Base-by-base conservation (phyloP, 2,329 filamentous ascomycete species). In the Neonectria magnoliae region DNA sequence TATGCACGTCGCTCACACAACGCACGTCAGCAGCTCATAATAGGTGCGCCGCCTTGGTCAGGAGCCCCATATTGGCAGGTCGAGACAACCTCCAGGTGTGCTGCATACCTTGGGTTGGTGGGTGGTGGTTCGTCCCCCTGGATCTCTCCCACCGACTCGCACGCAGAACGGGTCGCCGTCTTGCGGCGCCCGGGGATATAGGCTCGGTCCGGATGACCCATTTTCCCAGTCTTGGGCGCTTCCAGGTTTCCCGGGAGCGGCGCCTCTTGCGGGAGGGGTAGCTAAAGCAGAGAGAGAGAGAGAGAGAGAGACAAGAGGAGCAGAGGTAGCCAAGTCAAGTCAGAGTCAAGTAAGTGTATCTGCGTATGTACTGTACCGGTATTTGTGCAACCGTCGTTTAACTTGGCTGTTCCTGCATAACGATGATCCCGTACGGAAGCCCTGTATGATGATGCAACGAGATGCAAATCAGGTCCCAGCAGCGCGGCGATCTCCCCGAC, bases 21-120 rank as follows among this genome's bases (percentile, higher is more conserved):
- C 36, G 59, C 54, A 62, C 44, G 63, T 65, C 59, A 62, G 48
- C 59, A 61, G 60, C 44, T n/a, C 51, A 52, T 52, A 18, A 42
- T 29, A 29, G 44, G 41, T 52, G 27, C 38, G 33, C 44, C 29
- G 29, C 53, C 47, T 33, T 50, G 58, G 54, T 42, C 41, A 55
- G 27, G 41, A 52, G 38, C 60, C 54, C 57, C 27, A 48, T 44
- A 38, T 33, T 57, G 55, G 55, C 55, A 57, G 44, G 55, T 57
- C 55, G 27, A 50, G 55, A 2, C 48, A 18, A 51, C 48, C 48
- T 7, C 53, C 42, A 52, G 25, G 45, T 33, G 18, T 41, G 61
- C 31, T 50, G 51, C 31, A 64, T 56, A 25, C 27, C 38, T 60
- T 29, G 41, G 57, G 16, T 22, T 48, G 42, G 54, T 44, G 41